Percentiles rank a stretch among this genome's conserved stretches.
phyloP scores from a whole-genome alignment of 2,329 filamentous ascomycete genomes.

The Stagonosporopsis chrysanthemi region DNA sequence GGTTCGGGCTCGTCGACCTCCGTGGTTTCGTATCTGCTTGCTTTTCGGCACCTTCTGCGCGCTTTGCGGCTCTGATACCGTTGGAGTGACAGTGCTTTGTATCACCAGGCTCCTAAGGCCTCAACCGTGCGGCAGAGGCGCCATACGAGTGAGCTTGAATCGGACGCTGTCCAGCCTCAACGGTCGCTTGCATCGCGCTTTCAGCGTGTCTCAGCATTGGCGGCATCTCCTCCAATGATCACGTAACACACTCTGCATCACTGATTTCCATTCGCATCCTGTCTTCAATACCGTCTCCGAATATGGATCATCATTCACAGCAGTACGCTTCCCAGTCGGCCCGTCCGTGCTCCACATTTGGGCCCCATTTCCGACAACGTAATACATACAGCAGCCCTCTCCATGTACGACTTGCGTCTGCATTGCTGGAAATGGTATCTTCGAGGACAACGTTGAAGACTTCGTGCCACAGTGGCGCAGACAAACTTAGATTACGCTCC shows the following conservation, averaged over 20 bases:
- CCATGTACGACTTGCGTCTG: slow-evolving; percentile 5
- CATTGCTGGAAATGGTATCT: slow-evolving; percentile 17
- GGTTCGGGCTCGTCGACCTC: slow-evolving; percentile 21
- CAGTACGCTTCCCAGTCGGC: slow-evolving; percentile 8
- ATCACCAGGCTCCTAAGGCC: slow-evolving; percentile 25
- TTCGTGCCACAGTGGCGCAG: slow-evolving; percentile 50
- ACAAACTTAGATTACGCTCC: slow-evolving; percentile 21
- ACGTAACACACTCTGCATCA: slow-evolving; percentile 4
- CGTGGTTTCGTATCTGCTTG: slow-evolving; percentile 35
- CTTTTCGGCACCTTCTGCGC: slow-evolving; percentile 22
- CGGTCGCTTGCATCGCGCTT: slow-evolving; percentile 18
- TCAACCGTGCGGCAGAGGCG: slow-evolving; percentile 21
- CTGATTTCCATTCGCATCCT: slow-evolving; percentile 3
- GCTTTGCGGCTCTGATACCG: slow-evolving; percentile 30
- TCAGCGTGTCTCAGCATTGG: neutral
- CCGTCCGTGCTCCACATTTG: slow-evolving; percentile 6
- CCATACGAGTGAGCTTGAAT: slow-evolving; percentile 13
- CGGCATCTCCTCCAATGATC: neutral
- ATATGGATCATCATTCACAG: slow-evolving; percentile 6
- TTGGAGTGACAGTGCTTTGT: slow-evolving; percentile 32
- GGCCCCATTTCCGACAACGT: slow-evolving; percentile 5
- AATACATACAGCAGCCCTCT: slow-evolving; percentile 24
- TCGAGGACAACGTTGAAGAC: slow-evolving; percentile 33
- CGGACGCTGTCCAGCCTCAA: slow-evolving; percentile 15
- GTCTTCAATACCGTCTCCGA: slow-evolving; percentile 1